A percentile compares a stretch with the other conserved stretches of the same genome.
These are phyloP conservation scores for Quercus robur DNA, from an alignment of 306 rosid genomes.

Conservation along the genomic window DNA sequence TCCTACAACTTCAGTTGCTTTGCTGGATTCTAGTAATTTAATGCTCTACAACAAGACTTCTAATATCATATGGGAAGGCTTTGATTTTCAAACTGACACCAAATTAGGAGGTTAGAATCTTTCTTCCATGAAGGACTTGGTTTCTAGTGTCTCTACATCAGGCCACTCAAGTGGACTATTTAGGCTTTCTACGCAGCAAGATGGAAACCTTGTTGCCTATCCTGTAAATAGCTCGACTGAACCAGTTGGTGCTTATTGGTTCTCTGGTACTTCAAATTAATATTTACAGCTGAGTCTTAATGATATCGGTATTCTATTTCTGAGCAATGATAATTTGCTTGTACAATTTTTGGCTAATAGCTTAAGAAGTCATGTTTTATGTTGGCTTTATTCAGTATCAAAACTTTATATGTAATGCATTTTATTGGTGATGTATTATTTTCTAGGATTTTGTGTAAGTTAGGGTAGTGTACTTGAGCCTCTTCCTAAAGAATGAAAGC, in stretches of 20 bases:
- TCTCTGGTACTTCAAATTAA: not conserved
- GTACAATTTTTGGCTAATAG: too few relatives aligned
- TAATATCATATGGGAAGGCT: not conserved
- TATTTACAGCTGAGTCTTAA: too few relatives aligned
- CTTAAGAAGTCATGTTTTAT: too few relatives aligned
- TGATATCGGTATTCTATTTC: too few relatives aligned
- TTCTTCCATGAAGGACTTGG: not conserved
- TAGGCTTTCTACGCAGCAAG: not conserved
- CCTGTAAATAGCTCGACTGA: not conserved
- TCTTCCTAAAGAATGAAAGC: too few relatives aligned
- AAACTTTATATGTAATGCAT: too few relatives aligned
- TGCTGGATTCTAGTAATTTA: slow-evolving; percentile 3
- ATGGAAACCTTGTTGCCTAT: not conserved
- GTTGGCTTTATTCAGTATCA: too few relatives aligned
- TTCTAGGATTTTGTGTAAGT: too few relatives aligned
- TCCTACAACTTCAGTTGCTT: not conserved
- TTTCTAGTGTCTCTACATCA: not conserved
- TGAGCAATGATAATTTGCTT: too few relatives aligned
- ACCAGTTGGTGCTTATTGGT: not conserved
- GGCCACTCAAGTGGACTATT: not conserved
- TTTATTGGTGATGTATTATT: too few relatives aligned
- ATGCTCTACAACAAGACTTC: not conserved
- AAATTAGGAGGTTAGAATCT: not conserved
- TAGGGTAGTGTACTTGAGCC: too few relatives aligned
- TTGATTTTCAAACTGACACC: slow-evolving; percentile 3